Percentiles rank a stretch among this genome's conserved stretches.
These are phyloP conservation scores for Beauveria medogensis DNA, from an alignment of 2,329 filamentous ascomycete genomes.

Conservation along the genomic window DNA sequence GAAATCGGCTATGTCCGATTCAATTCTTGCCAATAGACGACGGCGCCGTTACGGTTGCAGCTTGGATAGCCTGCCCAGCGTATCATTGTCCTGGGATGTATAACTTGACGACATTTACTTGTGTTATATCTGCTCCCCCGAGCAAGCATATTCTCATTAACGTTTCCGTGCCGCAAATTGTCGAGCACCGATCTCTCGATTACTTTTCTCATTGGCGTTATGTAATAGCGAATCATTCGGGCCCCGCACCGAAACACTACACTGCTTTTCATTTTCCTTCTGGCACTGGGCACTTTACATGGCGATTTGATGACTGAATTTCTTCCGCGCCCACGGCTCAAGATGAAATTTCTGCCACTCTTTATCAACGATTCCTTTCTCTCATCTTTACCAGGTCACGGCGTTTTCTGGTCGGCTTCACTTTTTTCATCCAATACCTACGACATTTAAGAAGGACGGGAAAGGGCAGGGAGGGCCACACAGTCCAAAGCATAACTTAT, in stretches of 20 bases:
- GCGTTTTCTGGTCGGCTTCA: not conserved
- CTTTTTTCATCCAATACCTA: not conserved
- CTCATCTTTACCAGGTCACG: not conserved
- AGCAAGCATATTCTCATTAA: not conserved
- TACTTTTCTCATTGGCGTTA: not conserved
- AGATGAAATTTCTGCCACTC: not conserved
- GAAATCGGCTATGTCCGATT: slow-evolving; percentile 6
- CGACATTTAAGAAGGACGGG: not conserved
- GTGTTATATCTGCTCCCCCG: not conserved
- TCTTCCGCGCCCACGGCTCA: not conserved
- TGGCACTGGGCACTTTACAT: not conserved
- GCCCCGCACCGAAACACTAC: not conserved
- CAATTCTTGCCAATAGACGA: slow-evolving; percentile 5
- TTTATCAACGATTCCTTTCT: not conserved
- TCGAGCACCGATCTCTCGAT: not conserved
- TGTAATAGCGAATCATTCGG: not conserved
- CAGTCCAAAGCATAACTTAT: not conserved
- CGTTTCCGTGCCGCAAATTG: not conserved
- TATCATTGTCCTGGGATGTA: not conserved
- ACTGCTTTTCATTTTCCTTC: not conserved
- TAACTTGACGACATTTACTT: not conserved
- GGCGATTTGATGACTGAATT: not conserved
- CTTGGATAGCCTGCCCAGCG: too few relatives aligned
- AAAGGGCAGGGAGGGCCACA: not conserved
- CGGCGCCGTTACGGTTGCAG: not conserved